Evolutionary conservation across 2,329 filamentous ascomycete species (phyloP).

Genomic region (Berkeleyomyces rouxiae): DNA sequence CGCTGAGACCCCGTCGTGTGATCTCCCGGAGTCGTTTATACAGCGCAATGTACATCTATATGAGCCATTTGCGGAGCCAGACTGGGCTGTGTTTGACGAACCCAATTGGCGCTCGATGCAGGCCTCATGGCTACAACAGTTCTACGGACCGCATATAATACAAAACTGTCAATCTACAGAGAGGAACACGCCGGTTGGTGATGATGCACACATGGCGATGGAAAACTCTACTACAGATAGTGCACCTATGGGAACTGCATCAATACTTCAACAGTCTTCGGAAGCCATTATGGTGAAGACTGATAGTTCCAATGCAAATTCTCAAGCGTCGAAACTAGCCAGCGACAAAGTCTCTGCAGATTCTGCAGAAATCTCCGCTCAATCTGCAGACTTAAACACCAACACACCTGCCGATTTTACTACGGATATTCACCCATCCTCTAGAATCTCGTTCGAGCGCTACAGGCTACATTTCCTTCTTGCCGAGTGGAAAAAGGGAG

Average conservation of each 20-base stretch:
- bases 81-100: conserved; percentile 11
- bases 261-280: not conserved
- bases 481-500: conserved; percentile 10
- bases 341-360: too few relatives aligned
- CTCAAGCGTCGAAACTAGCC: not conserved
- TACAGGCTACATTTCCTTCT: conserved; percentile 10
- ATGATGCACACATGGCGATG: too few relatives aligned
- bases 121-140: conserved; percentile 12
- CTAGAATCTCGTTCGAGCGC: conserved; percentile 4
- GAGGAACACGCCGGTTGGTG: not conserved
- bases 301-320: not conserved
- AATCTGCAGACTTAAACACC: not conserved
- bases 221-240: not conserved
- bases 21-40: conserved; percentile 4
- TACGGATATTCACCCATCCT: not conserved
- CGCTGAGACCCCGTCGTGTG: not conserved
- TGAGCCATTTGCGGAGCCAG: conserved; percentile 9
- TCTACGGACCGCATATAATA: conserved; percentile 7
- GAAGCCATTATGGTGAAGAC: not conserved
- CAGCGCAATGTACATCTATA: conserved; percentile 8
- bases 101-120: conserved; percentile 12
- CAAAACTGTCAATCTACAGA: not conserved
- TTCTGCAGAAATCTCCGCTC: not conserved
- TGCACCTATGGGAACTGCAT: not conserved
- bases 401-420: not conserved